These are phyloP conservation scores for Glaciozyma martinii DNA, from an alignment of 768 basidiomycete genomes.

Conservation along the genomic window DNA sequence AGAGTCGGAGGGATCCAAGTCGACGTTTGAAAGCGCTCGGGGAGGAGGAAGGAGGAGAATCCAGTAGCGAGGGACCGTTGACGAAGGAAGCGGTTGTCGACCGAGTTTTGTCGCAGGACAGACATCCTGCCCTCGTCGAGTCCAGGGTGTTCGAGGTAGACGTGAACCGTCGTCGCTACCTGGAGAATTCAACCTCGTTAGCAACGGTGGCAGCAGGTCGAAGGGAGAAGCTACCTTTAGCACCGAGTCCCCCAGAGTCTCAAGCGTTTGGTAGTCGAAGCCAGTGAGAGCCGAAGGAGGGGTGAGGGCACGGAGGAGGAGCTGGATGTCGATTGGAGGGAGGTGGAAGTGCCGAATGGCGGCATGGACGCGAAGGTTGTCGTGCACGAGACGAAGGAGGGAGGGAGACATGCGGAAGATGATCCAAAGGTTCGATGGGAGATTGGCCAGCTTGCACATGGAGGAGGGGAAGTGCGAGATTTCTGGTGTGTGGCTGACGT, in stretches of 20 bases:
- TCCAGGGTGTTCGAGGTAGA: constrained; percentile 65
- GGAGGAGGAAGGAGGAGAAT: constrained; percentile 56
- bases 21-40: constrained; percentile 48
- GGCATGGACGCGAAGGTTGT: background rate
- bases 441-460: constrained; percentile 39
- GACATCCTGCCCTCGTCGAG: constrained; percentile 69
- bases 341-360: constrained; percentile 51
- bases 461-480: constrained; percentile 3
- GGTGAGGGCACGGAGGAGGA: constrained; percentile 65
- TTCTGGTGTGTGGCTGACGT: too few relatives aligned
- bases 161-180: constrained; percentile 45
- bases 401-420: constrained; percentile 57
- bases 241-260: constrained; percentile 64
- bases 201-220: background rate
- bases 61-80: constrained; percentile 56
- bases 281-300: constrained; percentile 56
- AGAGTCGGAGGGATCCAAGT: constrained; percentile 52
- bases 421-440: constrained; percentile 49
- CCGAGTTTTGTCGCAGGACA: constrained; percentile 52
- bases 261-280: constrained; percentile 74
- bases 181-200: constrained; percentile 46
- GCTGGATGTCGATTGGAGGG: constrained; percentile 51
- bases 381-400: constrained; percentile 56
- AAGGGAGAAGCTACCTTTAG: constrained; percentile 19
- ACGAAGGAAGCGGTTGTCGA: constrained; percentile 62